Evolutionary conservation across 202 grass and related monocot species (phyloP), one percentile per base, ranked within the genome.

Genomic region (Schoenoplectus tabernaemontani): DNA sequence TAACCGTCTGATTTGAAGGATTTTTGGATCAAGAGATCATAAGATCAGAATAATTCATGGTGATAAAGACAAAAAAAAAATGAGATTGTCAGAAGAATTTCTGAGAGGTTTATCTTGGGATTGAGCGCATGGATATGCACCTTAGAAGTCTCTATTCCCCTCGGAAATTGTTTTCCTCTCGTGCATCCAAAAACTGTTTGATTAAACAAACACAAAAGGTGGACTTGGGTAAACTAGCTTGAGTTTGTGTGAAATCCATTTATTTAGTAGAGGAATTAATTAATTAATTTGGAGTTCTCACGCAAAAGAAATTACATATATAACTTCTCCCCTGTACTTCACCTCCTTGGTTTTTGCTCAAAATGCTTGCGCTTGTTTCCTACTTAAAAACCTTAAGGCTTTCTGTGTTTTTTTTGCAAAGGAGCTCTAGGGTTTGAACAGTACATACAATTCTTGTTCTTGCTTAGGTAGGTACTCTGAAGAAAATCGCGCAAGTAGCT

Each of bases 21-120:
- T 89, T 87, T 91, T 90, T 87, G 89, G 92, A 95, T 95, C 89
- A 86, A 77, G 87, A 84, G 89, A 89, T 82, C 73, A 87, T 89
- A 81, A 81, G 1, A 80, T 23, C 38, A 80, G 84, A 88, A 79
- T 81, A 89, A 95, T 81, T 51, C 84, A 84, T 70, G 69, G 81
- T 84, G 85, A 88, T 79, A 80, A 62, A 91, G 83, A 83, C 82
- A 85, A n/a, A 80, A 93, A 89, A n/a, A n/a, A n/a, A 78, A 37
- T 77, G 51, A 58, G 84, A 80, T 48, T 89, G 82, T 84, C 78
- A 91, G 83, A 91, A 61, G 42, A 80, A 84, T 84, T 85, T 91
- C 77, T 7, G 43, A 70, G 76, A 79, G 61, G 66, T 78, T 80
- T 80, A 61, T 88, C 51, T 72, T 80, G 62, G 79, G 70, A 87